Evolutionary conservation across 129 eudicot species (phyloP), one percentile per base, ranked within the genome.

Genomic region (Heracleum sosnowskyi): DNA sequence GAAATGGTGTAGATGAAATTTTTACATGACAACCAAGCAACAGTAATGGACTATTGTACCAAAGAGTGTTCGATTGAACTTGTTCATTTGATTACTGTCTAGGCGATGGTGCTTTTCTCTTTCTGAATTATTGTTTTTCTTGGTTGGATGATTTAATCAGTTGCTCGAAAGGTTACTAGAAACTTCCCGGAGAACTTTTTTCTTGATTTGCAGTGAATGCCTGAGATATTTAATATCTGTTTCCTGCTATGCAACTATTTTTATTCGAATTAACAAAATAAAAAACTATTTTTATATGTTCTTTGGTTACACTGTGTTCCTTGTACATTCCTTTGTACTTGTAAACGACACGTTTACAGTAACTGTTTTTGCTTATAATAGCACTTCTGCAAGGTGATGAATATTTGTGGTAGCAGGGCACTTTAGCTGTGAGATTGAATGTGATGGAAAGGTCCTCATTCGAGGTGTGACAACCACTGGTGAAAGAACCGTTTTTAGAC

Each of bases 371-470:
- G 26, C 11, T 36, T 36, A 0, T 69, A 20, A 35, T 18, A 69
- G 2, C 40, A 69, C 45, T 71, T 73, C 55, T 72, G 17, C 55
- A 73, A 9, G 26, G 9, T 73, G 34, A 39, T 41, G 35, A 73
- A n/a, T n/a, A 45, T 41, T 51, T 74, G 51, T 34, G 44, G 71
- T 75, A 74, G 79, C 89, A 94, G 98, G 96, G 85, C 84, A 86
- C 15, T 87, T 94, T 72, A 89, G 88, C 81, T 94, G 98, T 49
- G 97, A 89, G 87, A 83, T 94, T 69, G 90, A 91, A 66, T 80
- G 77, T 3, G 84, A 86, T 71, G 98, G 98, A 78, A 87, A 74
- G 81, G 91, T 92, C 78, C 84, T 83, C 34, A 74, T 92, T 11
- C 80, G 69, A 40, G 97, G 97, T 20, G 92, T 88, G 80, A 89